Conservation (phyloP, 2,329 filamentous ascomycete genomes). For the Exophiala bonariae region DNA sequence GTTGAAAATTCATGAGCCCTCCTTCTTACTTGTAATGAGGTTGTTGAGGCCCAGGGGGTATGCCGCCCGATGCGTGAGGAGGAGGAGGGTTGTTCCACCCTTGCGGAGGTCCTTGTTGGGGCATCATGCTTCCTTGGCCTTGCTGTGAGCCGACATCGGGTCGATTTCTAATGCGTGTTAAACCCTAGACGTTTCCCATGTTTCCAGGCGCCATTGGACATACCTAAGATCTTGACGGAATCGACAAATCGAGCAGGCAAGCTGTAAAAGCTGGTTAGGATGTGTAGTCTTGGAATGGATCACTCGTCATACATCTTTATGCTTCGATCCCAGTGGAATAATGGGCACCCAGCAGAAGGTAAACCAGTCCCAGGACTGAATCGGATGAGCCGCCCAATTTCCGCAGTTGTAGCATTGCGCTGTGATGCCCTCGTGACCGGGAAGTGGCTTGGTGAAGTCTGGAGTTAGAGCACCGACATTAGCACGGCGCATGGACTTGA, state of each 20-base stretch:
- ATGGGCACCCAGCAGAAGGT: conserved; percentile 45
- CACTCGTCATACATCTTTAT: conserved; percentile 25
- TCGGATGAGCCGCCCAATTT: conserved; percentile 46
- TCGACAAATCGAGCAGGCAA: conserved; percentile 27
- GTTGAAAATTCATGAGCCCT: too few species aligned
- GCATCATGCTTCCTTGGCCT: conserved; percentile 15
- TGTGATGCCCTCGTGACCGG: conserved; percentile 47
- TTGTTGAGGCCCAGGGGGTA: conserved; percentile 63
- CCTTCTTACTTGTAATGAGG: conserved; percentile 14
- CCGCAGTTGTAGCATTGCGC: conserved; percentile 49
- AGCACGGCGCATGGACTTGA: conserved; percentile 3
- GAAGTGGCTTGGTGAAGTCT: conserved; percentile 46
- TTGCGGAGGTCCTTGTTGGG: conserved; percentile 60
- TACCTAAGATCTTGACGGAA: conserved; percentile 28
- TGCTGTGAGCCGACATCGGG: conserved; percentile 26
- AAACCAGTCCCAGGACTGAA: conserved; percentile 48
- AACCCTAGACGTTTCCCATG: too few species aligned
- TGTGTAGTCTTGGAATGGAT: not conserved
- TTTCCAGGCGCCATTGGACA: too few species aligned
- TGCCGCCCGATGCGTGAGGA: conserved; percentile 40
- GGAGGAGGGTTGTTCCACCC: conserved; percentile 84
- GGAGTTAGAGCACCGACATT: too few species aligned
- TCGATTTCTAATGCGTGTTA: conserved; percentile 18
- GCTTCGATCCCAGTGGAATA: conserved; percentile 35
- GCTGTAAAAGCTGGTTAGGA: conserved; percentile 10